Conservation (phyloP, 164 flowering plant genomes). For the Kalanchoe fedtschenkoi region DNA sequence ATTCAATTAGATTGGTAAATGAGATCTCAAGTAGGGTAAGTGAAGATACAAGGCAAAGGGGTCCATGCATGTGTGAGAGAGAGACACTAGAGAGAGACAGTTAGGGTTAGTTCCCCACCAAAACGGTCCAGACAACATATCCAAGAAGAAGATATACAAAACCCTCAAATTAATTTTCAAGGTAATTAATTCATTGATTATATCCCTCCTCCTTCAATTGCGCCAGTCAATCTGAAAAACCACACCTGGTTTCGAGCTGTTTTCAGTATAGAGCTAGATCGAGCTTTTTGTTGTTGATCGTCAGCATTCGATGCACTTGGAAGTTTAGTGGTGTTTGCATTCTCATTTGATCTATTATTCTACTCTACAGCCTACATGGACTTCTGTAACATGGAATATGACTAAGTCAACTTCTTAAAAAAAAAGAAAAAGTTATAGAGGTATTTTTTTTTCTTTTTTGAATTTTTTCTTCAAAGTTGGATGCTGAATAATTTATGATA, state of each 20-base stretch:
- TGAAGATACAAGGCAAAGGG: neutral
- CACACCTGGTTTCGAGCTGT: neutral
- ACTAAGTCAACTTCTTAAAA: neutral
- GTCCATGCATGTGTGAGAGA: no score
- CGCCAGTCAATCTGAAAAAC: neutral
- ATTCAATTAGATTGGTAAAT: neutral
- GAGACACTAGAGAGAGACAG: neutral
- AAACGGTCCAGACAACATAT: neutral
- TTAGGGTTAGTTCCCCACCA: conserved; percentile 1
- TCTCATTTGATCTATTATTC: neutral
- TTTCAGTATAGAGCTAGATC: neutral
- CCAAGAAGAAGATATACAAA: neutral
- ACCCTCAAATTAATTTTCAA: neutral
- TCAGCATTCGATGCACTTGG: neutral
- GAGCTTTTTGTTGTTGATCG: neutral
- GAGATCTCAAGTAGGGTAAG: neutral
- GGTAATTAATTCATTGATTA: neutral
- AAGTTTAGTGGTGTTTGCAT: neutral
- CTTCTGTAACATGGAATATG: neutral
- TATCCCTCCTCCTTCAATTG: conserved; percentile 1
- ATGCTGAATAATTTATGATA: no score
- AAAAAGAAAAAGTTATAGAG: no score
- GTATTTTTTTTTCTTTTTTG: no score
- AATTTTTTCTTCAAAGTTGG: no score
- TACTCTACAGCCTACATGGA: neutral